Conservation (phyloP, 495 filamentous ascomycete species). For the Thozetella sp. region DNA sequence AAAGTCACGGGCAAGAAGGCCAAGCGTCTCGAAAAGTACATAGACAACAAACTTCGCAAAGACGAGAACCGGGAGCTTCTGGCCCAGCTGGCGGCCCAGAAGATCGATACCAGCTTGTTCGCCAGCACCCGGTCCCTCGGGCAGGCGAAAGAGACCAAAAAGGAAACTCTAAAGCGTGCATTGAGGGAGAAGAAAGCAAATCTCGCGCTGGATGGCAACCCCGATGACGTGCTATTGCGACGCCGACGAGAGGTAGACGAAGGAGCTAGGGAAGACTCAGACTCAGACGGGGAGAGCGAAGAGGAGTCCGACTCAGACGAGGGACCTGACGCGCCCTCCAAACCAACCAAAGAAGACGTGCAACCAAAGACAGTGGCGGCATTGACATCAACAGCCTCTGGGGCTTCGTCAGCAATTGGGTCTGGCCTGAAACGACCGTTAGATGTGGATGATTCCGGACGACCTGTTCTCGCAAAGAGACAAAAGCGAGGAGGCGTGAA, state of each 20-base stretch:
- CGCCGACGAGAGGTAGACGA: slow-evolving; percentile 13
- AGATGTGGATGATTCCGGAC: slow-evolving; percentile 74
- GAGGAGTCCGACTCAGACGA: slow-evolving; percentile 20
- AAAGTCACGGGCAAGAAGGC: slow-evolving; percentile 89
- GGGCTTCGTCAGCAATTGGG: slow-evolving; percentile 49
- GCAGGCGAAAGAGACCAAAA: slow-evolving; percentile 63
- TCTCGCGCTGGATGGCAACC: slow-evolving; percentile 45
- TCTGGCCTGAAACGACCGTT: slow-evolving; percentile 87
- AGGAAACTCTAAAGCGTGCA: slow-evolving; percentile 61
- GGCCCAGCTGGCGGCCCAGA: slow-evolving; percentile 75
- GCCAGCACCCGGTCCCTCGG: slow-evolving; percentile 77
- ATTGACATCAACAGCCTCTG: slow-evolving; percentile 5
- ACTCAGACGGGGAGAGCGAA: slow-evolving; percentile 29
- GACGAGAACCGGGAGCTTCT: slow-evolving; percentile 88
- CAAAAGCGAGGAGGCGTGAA: slow-evolving; percentile 56
- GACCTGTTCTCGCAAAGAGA: slow-evolving; percentile 76
- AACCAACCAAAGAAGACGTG: slow-evolving; percentile 5
- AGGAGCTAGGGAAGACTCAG: slow-evolving; percentile 13
- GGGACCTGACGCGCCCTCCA: slow-evolving; percentile 11
- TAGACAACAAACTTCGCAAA: slow-evolving; percentile 93
- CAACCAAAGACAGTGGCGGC: not conserved
- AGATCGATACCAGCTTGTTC: slow-evolving; percentile 80
- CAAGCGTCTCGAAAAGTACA: slow-evolving; percentile 95
- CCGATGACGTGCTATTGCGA: slow-evolving; percentile 34
- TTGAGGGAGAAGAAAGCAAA: slow-evolving; percentile 61